phyloP scores from a whole-genome alignment of 495 filamentous ascomycete genomes.

The Penicillium egyptiacum region DNA sequence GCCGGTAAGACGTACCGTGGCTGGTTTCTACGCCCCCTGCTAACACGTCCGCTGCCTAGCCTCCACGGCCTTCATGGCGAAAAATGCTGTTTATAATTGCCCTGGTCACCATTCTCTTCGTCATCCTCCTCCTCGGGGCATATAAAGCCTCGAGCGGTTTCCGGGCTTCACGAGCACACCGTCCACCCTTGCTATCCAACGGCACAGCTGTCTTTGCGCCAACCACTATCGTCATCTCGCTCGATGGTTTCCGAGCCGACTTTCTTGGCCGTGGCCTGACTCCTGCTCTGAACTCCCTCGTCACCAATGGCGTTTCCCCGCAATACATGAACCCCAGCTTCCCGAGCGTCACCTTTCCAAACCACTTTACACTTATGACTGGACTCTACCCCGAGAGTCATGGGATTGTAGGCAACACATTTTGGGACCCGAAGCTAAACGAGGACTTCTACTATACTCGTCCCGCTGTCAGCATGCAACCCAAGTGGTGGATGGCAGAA shows the following conservation, averaged over 20 bases:
- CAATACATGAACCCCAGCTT: slow-evolving; percentile 91
- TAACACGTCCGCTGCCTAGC: slow-evolving; percentile 8
- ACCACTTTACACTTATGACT: slow-evolving; percentile 93
- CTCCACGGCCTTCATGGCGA: slow-evolving; percentile 30
- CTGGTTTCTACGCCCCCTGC: background rate
- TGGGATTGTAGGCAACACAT: slow-evolving; percentile 90
- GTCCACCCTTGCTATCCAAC: slow-evolving; percentile 37
- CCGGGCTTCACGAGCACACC: slow-evolving; percentile 25
- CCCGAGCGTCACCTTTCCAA: slow-evolving; percentile 95
- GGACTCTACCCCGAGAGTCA: slow-evolving; percentile 91
- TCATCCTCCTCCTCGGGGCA: slow-evolving; percentile 53
- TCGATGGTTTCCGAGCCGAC: slow-evolving; percentile 97
- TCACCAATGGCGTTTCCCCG: slow-evolving; percentile 82
- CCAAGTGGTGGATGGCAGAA: slow-evolving; percentile 92
- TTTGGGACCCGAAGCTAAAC: slow-evolving; percentile 76
- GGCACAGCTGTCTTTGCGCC: slow-evolving; percentile 84
- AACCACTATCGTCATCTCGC: slow-evolving; percentile 89
- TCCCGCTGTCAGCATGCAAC: slow-evolving; percentile 65
- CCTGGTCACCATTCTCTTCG: slow-evolving; percentile 49
- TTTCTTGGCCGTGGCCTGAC: slow-evolving; percentile 83
- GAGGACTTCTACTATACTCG: slow-evolving; percentile 89
- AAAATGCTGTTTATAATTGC: slow-evolving; percentile 38
- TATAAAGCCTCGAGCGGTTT: slow-evolving; percentile 52
- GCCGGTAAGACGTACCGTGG: slow-evolving; percentile 26
- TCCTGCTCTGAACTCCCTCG: slow-evolving; percentile 74